Evolutionary conservation across 2,329 filamentous ascomycete species (phyloP).

Genomic region (Colletotrichum cordylinicola): DNA sequence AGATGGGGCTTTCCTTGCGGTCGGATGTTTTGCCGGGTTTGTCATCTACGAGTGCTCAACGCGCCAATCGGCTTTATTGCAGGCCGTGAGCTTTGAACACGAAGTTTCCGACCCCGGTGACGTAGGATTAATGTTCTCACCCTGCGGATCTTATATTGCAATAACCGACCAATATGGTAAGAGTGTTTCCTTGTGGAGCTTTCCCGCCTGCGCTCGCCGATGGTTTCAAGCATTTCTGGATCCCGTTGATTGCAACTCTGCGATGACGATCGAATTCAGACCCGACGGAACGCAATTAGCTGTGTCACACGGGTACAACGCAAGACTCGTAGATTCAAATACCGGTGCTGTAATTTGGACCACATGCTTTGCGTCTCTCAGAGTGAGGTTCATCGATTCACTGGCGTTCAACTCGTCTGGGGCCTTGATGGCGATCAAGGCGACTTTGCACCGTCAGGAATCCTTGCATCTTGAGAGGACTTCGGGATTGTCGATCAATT

Average conservation of each 20-base stretch:
- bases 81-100: too few relatives aligned
- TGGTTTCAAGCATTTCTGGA: fast-evolving
- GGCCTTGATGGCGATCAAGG: not conserved
- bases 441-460: too few relatives aligned
- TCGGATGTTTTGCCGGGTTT: not conserved
- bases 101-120: too few relatives aligned
- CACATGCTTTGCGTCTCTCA: fast-evolving
- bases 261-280: fast-evolving
- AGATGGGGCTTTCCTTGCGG: not conserved
- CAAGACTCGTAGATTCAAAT: not conserved
- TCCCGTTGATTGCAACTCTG: fast-evolving
- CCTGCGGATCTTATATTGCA: fast-evolving
- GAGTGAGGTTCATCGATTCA: fast-evolving
- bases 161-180: too few relatives aligned
- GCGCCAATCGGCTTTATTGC: too few relatives aligned
- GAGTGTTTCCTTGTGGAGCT: not conserved
- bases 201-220: fast-evolving
- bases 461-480: too few relatives aligned
- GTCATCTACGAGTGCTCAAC: not conserved
- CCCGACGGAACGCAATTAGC: not conserved
- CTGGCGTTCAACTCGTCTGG: not conserved
- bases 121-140: too few relatives aligned
- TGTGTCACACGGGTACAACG: not conserved
- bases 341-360: not conserved
- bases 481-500: too few relatives aligned